These are phyloP conservation scores for Prunus dulcis DNA, from an alignment of 306 rosid genomes.

Conservation along the genomic window DNA sequence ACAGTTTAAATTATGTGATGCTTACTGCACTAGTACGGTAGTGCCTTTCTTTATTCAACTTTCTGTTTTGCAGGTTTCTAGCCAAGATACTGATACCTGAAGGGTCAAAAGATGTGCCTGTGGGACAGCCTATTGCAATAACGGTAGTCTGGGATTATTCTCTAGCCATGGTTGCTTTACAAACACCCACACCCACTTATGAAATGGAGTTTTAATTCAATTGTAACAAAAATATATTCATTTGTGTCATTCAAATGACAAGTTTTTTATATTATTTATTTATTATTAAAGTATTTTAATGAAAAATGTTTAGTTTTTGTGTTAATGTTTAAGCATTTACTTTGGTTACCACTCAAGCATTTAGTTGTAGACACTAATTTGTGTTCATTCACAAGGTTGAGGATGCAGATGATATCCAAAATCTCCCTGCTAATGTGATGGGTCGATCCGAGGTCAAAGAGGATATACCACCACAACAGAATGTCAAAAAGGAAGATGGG, in stretches of 20 bases:
- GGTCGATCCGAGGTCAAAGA: conserved; percentile 47
- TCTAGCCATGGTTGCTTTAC: conserved; percentile 9
- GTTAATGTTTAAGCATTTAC: conserved; percentile 10
- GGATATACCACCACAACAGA: conserved; percentile 32
- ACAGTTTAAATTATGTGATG: conserved; percentile 13
- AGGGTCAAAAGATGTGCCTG: conserved; percentile 88
- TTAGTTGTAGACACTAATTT: conserved; percentile 36
- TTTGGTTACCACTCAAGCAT: conserved; percentile 10
- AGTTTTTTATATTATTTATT: neutral
- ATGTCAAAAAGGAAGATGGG: conserved; percentile 40
- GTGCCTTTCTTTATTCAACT: conserved; percentile 16
- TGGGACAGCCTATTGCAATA: conserved; percentile 87
- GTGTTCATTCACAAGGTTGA: conserved; percentile 69
- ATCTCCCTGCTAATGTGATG: conserved; percentile 52
- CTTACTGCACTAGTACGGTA: conserved; percentile 8
- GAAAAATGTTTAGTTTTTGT: neutral
- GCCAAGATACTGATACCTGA: conserved; percentile 94
- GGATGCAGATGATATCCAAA: conserved; percentile 76
- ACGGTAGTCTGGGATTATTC: conserved; percentile 47
- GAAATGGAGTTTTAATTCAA: neutral
- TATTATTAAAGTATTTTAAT: neutral
- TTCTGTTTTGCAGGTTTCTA: conserved; percentile 53
- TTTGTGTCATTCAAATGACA: neutral
- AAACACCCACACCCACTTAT: neutral
- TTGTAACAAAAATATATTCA: neutral